These are phyloP conservation scores for Talaromyces sp. DNA, from an alignment of 2,329 filamentous ascomycete genomes.

Conservation along the genomic window DNA sequence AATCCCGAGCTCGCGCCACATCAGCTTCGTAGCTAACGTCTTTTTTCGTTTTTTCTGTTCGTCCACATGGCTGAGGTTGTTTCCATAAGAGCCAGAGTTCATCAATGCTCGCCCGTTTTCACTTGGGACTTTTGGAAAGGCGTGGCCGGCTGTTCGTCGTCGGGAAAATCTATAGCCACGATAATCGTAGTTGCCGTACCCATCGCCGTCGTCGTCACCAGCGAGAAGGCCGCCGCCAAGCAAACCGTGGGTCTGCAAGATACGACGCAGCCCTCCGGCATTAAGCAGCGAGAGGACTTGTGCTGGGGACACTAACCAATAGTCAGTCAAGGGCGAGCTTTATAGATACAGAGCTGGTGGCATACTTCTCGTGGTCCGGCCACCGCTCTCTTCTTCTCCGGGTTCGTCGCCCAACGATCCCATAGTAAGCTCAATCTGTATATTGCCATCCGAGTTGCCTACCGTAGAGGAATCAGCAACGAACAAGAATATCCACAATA, in stretches of 20 bases:
- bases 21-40: conserved; percentile 62
- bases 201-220: conserved; percentile 28
- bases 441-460: conserved; percentile 20
- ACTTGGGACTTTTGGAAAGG: conserved; percentile 81
- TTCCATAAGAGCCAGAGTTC: conserved; percentile 75
- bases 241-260: conserved; percentile 40
- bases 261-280: conserved; percentile 48
- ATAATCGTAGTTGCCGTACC: conserved; percentile 17
- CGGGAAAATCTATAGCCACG: conserved; percentile 4
- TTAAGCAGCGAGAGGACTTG: conserved; percentile 54
- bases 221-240: conserved; percentile 21
- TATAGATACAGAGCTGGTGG: not conserved
- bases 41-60: conserved; percentile 52
- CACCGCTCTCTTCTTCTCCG: conserved; percentile 12
- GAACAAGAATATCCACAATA: not conserved
- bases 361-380: conserved; percentile 10
- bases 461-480: not conserved
- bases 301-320: conserved; percentile 26
- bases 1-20: conserved; percentile 78
- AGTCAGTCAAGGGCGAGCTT: conserved; percentile 4
- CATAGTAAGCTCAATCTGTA: conserved; percentile 26
- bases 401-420: conserved; percentile 19
- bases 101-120: conserved; percentile 73
- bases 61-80: conserved; percentile 55
- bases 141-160: conserved; percentile 38